A percentile compares a stretch with the other conserved stretches of the same genome.
Evolutionary conservation across 345 rosid species (phyloP).

Genomic region (Pistacia vera): DNA sequence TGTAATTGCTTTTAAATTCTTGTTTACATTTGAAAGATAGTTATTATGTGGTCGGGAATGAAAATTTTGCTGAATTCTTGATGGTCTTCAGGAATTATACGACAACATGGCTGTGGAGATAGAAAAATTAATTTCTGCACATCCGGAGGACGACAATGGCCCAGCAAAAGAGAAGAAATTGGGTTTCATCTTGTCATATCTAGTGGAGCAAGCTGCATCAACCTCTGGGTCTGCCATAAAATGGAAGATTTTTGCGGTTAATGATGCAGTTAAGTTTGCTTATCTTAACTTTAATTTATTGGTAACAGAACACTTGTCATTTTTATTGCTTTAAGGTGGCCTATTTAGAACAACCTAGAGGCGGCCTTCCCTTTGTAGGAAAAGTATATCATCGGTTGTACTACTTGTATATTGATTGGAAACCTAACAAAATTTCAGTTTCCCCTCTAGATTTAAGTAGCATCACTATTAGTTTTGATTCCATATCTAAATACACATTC

Average conservation of each 20-base stretch:
- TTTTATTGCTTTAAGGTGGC: background rate
- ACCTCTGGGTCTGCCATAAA: slow-evolving; percentile 39
- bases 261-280: slow-evolving; percentile 38
- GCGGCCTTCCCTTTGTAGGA: too few species aligned
- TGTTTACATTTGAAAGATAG: too few species aligned
- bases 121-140: slow-evolving; percentile 42
- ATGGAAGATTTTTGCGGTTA: slow-evolving; percentile 45
- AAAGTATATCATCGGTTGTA: too few species aligned
- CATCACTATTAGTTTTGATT: too few species aligned
- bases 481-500: too few species aligned
- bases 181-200: slow-evolving; percentile 51
- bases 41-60: too few species aligned
- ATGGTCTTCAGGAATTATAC: slow-evolving; percentile 36
- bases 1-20: too few species aligned
- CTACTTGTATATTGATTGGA: too few species aligned
- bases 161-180: slow-evolving; percentile 29
- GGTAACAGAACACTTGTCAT: background rate
- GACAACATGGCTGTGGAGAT: slow-evolving; percentile 49
- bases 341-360: background rate
- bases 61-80: too few species aligned
- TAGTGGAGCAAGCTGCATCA: slow-evolving; percentile 36
- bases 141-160: slow-evolving; percentile 28
- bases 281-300: background rate
- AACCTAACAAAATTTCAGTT: too few species aligned
- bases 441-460: too few species aligned